A percentile compares a stretch with the other conserved stretches of the same genome.
These are phyloP conservation scores for Capronia epimyces DNA, from an alignment of 2,329 filamentous ascomycete species.

Conservation along the genomic window DNA sequence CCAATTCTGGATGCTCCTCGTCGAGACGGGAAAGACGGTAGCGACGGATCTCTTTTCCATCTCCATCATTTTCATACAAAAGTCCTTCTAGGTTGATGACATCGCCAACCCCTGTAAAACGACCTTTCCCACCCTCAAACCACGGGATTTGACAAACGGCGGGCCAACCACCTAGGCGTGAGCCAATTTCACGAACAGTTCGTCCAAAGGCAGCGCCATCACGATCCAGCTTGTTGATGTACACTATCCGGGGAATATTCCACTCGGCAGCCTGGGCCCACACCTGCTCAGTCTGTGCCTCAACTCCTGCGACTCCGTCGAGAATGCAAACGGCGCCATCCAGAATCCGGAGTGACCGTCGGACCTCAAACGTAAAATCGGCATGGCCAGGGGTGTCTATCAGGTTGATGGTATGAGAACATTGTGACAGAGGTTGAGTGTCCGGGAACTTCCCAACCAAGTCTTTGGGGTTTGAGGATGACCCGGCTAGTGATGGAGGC, in stretches of 20 bases:
- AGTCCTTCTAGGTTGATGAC: constrained; percentile 69
- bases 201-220: constrained; percentile 76
- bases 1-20: constrained; percentile 46
- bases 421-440: constrained; percentile 45
- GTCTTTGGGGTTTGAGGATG: constrained; percentile 26
- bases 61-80: constrained; percentile 62
- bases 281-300: constrained; percentile 94
- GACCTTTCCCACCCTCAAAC: constrained; percentile 70
- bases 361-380: constrained; percentile 94
- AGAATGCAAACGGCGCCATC: constrained; percentile 91
- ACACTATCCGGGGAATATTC: constrained; percentile 73
- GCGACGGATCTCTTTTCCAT: constrained; percentile 58
- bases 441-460: constrained; percentile 4
- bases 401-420: constrained; percentile 70
- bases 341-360: constrained; percentile 79
- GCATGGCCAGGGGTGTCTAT: constrained; percentile 97
- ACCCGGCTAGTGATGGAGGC: constrained; percentile 54
- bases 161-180: constrained; percentile 74
- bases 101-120: constrained; percentile 79
- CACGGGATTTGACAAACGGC: constrained; percentile 92
- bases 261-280: constrained; percentile 88
- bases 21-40: constrained; percentile 53
- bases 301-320: constrained; percentile 86
- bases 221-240: constrained; percentile 79
- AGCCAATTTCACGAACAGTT: constrained; percentile 78